Percentiles rank a stretch among this genome's conserved stretches.
These are phyloP conservation scores for Teratosphaeria destructans DNA, from an alignment of 2,329 filamentous ascomycete species.

Conservation along the genomic window DNA sequence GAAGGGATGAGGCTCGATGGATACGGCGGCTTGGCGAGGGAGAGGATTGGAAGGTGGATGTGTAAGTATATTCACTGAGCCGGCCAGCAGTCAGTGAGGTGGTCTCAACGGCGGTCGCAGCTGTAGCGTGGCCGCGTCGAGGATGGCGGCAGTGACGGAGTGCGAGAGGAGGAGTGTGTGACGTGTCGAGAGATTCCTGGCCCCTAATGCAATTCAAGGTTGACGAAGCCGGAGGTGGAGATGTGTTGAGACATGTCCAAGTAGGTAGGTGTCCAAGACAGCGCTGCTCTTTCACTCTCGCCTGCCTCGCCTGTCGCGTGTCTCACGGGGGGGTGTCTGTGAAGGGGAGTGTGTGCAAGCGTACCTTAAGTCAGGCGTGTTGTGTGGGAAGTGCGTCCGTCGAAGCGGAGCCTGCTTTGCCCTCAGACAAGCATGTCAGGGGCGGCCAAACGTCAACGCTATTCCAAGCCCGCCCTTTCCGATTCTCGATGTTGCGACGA, in stretches of 20 bases:
- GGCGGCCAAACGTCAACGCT: neutral
- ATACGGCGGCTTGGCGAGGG: slow-evolving; percentile 9
- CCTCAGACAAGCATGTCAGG: neutral
- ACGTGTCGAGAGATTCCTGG: neutral
- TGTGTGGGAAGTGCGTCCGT: neutral
- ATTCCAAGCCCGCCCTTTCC: neutral
- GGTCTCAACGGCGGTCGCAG: neutral
- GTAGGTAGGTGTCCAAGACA: neutral
- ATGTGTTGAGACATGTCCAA: neutral
- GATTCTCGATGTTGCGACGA: neutral
- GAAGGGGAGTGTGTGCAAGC: neutral
- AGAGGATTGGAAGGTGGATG: slow-evolving; percentile 8
- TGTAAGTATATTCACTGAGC: slow-evolving; percentile 15
- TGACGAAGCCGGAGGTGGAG: neutral
- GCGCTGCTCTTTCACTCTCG: neutral
- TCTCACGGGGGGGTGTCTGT: neutral
- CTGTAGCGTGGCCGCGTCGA: neutral
- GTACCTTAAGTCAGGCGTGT: neutral
- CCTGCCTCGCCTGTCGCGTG: neutral
- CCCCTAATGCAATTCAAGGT: neutral
- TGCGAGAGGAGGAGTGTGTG: neutral
- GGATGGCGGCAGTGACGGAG: neutral
- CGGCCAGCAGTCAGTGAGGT: slow-evolving; percentile 22
- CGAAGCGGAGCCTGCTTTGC: neutral
- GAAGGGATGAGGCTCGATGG: slow-evolving; percentile 8